Evolutionary conservation across 768 basidiomycete species (phyloP), one percentile per base, ranked within the genome.

Genomic region (Russula sp.): DNA sequence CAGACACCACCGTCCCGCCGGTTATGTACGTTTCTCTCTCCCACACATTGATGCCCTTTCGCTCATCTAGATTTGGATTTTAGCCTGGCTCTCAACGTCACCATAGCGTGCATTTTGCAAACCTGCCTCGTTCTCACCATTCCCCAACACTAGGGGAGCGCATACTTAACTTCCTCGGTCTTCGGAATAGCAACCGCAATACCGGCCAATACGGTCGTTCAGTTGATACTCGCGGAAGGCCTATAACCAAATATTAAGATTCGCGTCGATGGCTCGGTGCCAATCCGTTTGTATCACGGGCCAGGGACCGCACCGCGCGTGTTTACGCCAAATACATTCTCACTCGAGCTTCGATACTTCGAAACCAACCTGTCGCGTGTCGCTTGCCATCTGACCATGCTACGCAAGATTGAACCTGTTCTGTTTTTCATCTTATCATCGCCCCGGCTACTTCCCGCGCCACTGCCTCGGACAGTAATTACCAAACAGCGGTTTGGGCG

Each of bases 201-300:
- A 34, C 84, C 55, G 84, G 85, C 73, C 73, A 79, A 66, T 73
- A 80, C 42, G 85, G 86, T 60, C 77, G 82, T 57, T 16, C 55
- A 9, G 45, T 48, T 4, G 61, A 65, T 42, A 32, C 37, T 56
- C 63, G 59, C 4, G 63, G 63, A 32, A 55, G 63, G 16, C 0
- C 58, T 0, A 14, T 39, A n/a, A 22, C 51, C 54, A 64, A 64
- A 32, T 60, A 60, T 20, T 54, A 50, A 56, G 49, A 59, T 55
- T 55, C 47, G 62, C 52, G 52, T 54, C 35, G n/a, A 16, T 39
- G 13, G n/a, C 52, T 54, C 27, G 50, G 45, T 59, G 50, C 37
- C 62, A 58, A 54, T 48, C 47, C 45, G 44, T 57, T 62, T 39
- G 31, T 18, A 58, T 63, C 50, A 40, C 51, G 51, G n/a, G 45